Conservation (phyloP, 1,139 yeast genomes). For the Yamadazyma membranifaciens region DNA sequence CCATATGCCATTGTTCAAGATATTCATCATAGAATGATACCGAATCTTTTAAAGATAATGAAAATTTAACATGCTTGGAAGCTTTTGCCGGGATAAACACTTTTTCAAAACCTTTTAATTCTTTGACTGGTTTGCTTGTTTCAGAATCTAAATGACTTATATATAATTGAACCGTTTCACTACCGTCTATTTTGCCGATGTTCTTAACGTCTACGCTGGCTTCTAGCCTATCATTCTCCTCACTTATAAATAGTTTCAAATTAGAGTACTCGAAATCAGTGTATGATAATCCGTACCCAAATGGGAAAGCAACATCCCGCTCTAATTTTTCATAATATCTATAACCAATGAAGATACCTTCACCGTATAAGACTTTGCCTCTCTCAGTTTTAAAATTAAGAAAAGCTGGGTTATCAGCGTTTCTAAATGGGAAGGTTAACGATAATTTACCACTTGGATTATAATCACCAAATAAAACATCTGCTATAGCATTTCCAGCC, state of each 20-base stretch:
- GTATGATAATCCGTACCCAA: conserved; percentile 60
- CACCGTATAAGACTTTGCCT: conserved; percentile 54
- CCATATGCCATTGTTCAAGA: conserved; percentile 33
- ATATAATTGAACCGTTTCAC: conserved; percentile 46
- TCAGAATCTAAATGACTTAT: conserved; percentile 33
- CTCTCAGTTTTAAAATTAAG: conserved; percentile 31
- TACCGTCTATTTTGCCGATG: conserved; percentile 37
- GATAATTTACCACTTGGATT: conserved; percentile 28
- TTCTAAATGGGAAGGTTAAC: conserved; percentile 41
- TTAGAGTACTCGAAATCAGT: conserved; percentile 36
- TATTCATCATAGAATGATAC: conserved; percentile 52
- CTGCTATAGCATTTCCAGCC: conserved; percentile 22
- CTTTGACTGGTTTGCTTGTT: conserved; percentile 51
- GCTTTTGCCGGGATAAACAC: conserved; percentile 39
- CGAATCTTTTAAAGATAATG: conserved; percentile 41
- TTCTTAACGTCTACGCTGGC: conserved; percentile 36
- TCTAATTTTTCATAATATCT: conserved; percentile 52
- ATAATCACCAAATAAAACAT: conserved; percentile 21
- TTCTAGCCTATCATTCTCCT: conserved; percentile 9
- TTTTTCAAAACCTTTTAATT: conserved; percentile 53
- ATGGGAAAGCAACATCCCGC: conserved; percentile 49
- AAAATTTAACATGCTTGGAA: conserved; percentile 28
- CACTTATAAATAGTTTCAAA: conserved; percentile 13
- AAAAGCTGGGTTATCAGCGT: conserved; percentile 43
- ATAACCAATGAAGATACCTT: conserved; percentile 58